Evolutionary conservation across 2,329 filamentous ascomycete species (phyloP).

Genomic region (Xylaria sp.): DNA sequence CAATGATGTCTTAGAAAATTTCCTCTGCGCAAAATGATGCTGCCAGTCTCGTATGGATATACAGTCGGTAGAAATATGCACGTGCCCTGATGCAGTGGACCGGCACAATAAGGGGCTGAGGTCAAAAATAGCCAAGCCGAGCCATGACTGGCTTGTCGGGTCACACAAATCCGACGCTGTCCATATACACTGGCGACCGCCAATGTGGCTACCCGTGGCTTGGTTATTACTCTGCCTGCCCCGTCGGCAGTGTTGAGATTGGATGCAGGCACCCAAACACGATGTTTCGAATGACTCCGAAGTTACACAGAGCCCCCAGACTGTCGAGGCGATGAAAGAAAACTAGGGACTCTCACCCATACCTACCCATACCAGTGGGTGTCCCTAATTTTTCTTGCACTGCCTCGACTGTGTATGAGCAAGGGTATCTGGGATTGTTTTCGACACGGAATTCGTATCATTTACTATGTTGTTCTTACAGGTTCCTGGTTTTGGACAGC

Average conservation of each 20-base stretch:
- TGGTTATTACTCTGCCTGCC: too few relatives aligned
- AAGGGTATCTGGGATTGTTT: background rate
- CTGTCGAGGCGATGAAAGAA: too few relatives aligned
- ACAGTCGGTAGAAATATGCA: background rate
- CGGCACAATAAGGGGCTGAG: too few relatives aligned
- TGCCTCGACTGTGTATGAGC: background rate
- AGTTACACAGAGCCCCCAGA: background rate
- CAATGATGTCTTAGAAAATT: background rate
- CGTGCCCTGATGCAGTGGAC: too few relatives aligned
- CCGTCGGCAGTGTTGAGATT: too few relatives aligned
- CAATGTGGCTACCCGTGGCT: background rate
- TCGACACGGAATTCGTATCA: background rate
- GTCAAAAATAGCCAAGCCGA: background rate
- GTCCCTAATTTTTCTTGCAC: too few relatives aligned
- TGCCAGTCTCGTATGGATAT: background rate
- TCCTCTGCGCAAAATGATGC: background rate
- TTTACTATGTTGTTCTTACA: background rate
- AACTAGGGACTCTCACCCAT: too few relatives aligned
- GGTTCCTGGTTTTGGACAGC: background rate
- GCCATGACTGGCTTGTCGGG: background rate
- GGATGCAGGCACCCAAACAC: background rate
- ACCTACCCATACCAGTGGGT: too few relatives aligned
- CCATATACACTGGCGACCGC: too few relatives aligned
- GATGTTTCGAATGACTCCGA: background rate
- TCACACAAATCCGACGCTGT: background rate